Evolutionary conservation across 2,329 filamentous ascomycete species (phyloP), one percentile per base, ranked within the genome.

Genomic region (Alternaria alternata): DNA sequence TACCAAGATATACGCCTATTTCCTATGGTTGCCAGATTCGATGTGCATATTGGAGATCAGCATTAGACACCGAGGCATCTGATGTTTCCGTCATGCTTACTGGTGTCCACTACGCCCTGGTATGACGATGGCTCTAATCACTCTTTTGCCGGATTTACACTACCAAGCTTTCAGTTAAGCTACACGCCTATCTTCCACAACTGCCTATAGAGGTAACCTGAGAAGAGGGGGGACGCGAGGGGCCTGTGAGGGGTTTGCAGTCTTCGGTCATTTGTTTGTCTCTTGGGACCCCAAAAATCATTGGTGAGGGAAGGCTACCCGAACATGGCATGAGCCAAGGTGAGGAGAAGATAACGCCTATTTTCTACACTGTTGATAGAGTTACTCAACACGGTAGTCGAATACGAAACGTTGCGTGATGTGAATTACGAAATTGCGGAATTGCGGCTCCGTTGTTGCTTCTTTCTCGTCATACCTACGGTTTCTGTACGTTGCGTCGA

Each of bases 281-380:
- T 48, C 20, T 49, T 49, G 26, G 46, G 36, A 34, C 51, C 20
- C n/a, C 16, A 34, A 32, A 16, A n/a, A 7, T 9, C 12, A 34
- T 44, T 18, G 28, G 22, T 49, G 36, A 24, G 36, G 47, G 26
- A 42, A 51, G 39, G 38, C 38, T 46, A 39, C 53, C 52, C 49
- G 56, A 18, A 16, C 5, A 9, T 43, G 18, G 32, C 14, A 36
- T 16, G 32, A 30, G 38, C 36, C 38, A 54, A 60, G 52, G 51
- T 56, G 57, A 60, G 51, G 53, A 60, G 52, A 60, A 60, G 39
- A 28, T 24, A 34, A 47, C 52, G 36, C 57, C 53, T 60, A 51
- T 60, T 57, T 57, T 60, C 57, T 30, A 60, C 47, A 24, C 9
- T 39, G 39, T 12, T n/a, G 32, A 16, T 7, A 7, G 22, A 58